Conservation (phyloP, 2,329 filamentous ascomycete genomes). For the Aspergillus pseudoterreus region DNA sequence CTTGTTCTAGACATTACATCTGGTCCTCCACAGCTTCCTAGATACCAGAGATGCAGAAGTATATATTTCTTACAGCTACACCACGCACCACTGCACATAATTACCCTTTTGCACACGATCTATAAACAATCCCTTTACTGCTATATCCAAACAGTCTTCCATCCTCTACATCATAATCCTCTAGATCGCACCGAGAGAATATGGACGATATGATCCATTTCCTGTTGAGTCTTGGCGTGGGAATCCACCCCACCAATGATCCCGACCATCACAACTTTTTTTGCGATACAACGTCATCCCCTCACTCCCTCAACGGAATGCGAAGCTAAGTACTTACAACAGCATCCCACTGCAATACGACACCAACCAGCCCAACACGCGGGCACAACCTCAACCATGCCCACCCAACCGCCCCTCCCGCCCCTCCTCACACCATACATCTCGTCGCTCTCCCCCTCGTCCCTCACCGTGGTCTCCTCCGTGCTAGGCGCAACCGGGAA, state of each 20-base stretch:
- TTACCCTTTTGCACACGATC: too few species aligned
- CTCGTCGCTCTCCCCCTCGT: slow-evolving; percentile 31
- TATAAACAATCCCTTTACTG: too few species aligned
- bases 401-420: slow-evolving; percentile 38
- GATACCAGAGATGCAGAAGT: too few species aligned
- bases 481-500: slow-evolving; percentile 49
- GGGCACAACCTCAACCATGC: slow-evolving; percentile 25
- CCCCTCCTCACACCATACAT: slow-evolving; percentile 38
- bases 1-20: too few species aligned
- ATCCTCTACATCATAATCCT: too few species aligned
- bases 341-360: too few species aligned
- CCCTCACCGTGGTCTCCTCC: slow-evolving; percentile 42
- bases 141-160: too few species aligned
- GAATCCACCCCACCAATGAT: slow-evolving; percentile 2
- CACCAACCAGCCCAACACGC: not conserved
- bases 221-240: not conserved
- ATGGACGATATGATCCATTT: too few species aligned
- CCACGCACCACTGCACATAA: too few species aligned
- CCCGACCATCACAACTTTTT: not conserved
- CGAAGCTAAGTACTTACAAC: not conserved
- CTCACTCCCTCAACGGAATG: not conserved
- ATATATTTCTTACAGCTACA: too few species aligned
- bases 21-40: too few species aligned
- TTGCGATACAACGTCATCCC: not conserved
- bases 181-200: too few species aligned